phyloP scores from a whole-genome alignment of 2,329 filamentous ascomycete genomes.

The Trichophyton rubrum region DNA sequence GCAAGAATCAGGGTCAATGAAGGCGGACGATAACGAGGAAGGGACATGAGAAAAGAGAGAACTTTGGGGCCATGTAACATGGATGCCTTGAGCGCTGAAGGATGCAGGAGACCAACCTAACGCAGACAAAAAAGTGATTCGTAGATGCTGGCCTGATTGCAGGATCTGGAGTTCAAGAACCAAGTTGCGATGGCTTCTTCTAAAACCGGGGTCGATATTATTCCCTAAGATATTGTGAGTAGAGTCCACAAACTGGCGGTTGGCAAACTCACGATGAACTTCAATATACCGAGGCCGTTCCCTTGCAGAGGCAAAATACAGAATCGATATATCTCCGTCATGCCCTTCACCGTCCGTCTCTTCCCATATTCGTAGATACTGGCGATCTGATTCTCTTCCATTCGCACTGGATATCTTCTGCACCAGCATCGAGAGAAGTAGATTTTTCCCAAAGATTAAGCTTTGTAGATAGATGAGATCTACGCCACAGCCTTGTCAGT shows the following conservation, averaged over 20 bases:
- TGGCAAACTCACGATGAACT: slow-evolving; percentile 8
- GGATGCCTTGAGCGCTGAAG: background rate
- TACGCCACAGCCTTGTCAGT: background rate
- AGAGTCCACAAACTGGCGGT: no score
- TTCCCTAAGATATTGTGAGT: background rate
- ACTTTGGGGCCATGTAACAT: background rate
- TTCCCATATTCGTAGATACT: slow-evolving; percentile 12
- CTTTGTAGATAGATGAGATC: slow-evolving; percentile 9
- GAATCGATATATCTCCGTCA: background rate
- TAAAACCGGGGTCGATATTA: background rate
- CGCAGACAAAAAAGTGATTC: background rate
- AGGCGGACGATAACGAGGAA: background rate
- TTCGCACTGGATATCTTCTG: slow-evolving; percentile 9
- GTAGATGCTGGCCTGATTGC: background rate
- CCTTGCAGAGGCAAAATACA: slow-evolving; percentile 7
- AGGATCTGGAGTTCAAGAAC: background rate
- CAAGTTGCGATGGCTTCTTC: background rate
- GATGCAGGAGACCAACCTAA: background rate
- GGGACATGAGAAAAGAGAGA: background rate
- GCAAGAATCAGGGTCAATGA: background rate
- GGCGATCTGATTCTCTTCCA: slow-evolving; percentile 10
- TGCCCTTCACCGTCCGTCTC: background rate
- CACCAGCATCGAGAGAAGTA: slow-evolving; percentile 8
- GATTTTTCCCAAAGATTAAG: slow-evolving; percentile 11
- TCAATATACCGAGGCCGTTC: slow-evolving; percentile 8